Percentiles rank a stretch among this genome's conserved stretches.
Conservation (phyloP, 306 rosid species). For the Coriaria nepalensis region DNA sequence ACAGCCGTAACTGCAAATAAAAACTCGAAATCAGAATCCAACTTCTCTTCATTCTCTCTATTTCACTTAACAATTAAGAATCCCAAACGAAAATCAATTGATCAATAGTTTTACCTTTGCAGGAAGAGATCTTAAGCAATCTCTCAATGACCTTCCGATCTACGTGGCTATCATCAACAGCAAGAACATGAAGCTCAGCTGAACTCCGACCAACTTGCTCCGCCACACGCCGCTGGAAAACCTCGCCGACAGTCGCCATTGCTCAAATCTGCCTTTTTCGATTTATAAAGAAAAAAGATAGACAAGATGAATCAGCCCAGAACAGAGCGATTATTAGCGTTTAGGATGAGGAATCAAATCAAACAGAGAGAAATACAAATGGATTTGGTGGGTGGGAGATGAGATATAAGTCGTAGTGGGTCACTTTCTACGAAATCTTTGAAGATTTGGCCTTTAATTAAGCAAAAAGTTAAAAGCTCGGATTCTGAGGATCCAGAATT, state of each 20-base stretch:
- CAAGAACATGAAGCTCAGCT: slow-evolving; percentile 59
- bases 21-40: slow-evolving; percentile 9
- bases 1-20: slow-evolving; percentile 68
- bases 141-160: slow-evolving; percentile 79
- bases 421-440: no score
- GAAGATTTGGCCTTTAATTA: slow-evolving; percentile 20
- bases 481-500: slow-evolving; percentile 79
- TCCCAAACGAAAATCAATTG: not conserved
- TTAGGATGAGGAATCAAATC: not conserved
- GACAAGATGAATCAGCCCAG: not conserved
- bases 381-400: not conserved
- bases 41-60: not conserved
- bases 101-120: slow-evolving; percentile 42
- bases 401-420: slow-evolving; percentile 2
- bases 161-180: slow-evolving; percentile 77
- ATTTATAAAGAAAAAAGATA: no score
- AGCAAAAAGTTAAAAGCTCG: slow-evolving; percentile 32
- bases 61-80: not conserved
- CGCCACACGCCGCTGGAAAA: slow-evolving; percentile 24
- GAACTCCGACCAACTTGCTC: slow-evolving; percentile 23
- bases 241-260: slow-evolving; percentile 38
- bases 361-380: not conserved
- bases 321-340: no score
- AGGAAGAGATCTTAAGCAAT: slow-evolving; percentile 62
- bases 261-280: no score